These are phyloP conservation scores for Talinum fruticosum DNA, from an alignment of 148 eudicot genomes.

Conservation along the genomic window DNA sequence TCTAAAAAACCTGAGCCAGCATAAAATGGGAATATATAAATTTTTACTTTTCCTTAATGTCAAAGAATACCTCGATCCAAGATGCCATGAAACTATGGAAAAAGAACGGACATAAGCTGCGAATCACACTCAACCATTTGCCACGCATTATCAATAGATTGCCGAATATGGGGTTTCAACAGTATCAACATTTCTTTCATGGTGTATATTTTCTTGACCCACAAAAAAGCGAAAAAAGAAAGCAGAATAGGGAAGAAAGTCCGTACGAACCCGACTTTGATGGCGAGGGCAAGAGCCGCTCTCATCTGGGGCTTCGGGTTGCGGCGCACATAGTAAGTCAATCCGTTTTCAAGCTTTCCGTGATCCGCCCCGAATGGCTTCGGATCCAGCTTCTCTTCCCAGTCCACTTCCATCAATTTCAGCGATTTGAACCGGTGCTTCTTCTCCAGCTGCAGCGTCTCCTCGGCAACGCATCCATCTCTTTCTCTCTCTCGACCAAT, in stretches of 20 bases:
- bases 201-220: too few species aligned
- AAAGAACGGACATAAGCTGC: too few species aligned
- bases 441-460: constrained; percentile 40
- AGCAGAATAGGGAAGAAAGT: not conserved
- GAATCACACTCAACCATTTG: too few species aligned
- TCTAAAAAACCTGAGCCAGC: too few species aligned
- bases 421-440: constrained; percentile 55
- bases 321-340: constrained; percentile 66
- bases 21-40: too few species aligned
- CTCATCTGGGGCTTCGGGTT: constrained; percentile 74
- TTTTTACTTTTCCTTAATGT: too few species aligned
- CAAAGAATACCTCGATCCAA: too few species aligned
- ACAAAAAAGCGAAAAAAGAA: too few species aligned
- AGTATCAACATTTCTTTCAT: too few species aligned
- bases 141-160: too few species aligned
- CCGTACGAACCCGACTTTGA: constrained; percentile 51
- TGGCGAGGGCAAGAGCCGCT: constrained; percentile 81
- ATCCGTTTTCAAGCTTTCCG: constrained; percentile 64
- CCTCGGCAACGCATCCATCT: constrained; percentile 58
- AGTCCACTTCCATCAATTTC: constrained; percentile 41
- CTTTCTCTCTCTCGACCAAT: not conserved
- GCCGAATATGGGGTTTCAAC: too few species aligned
- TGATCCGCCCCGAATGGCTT: constrained; percentile 58
- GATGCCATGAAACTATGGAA: too few species aligned
- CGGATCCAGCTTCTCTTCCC: constrained; percentile 37